Percentiles rank a stretch among this genome's conserved stretches.
Conservation (phyloP, 2,329 filamentous ascomycete genomes). For the Diaporthe australafricana region DNA sequence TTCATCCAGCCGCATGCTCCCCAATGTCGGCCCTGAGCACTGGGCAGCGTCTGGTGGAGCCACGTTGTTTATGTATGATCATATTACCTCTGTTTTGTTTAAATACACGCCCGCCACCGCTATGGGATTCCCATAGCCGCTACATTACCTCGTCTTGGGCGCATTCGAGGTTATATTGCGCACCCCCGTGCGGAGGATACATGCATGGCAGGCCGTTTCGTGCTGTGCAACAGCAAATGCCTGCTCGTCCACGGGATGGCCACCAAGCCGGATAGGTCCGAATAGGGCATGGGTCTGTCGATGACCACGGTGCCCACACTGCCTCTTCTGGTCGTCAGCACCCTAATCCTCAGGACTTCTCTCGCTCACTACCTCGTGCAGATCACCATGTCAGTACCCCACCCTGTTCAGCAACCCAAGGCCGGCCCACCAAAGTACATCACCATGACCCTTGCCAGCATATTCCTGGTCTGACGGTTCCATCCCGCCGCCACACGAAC, state of each 20-base stretch:
- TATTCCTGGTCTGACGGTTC: conserved; percentile 18
- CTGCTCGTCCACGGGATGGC: not conserved
- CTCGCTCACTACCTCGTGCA: conserved; percentile 26
- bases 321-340: conserved; percentile 13
- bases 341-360: conserved; percentile 11
- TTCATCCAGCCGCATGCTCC: conserved; percentile 36
- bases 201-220: conserved; percentile 19
- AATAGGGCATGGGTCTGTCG: not conserved
- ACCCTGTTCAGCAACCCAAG: conserved; percentile 1
- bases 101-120: conserved; percentile 34
- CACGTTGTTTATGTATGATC: conserved; percentile 49
- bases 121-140: not conserved
- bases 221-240: conserved; percentile 13
- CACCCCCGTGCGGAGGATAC: conserved; percentile 20
- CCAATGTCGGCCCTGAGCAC: conserved; percentile 33
- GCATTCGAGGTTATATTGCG: conserved; percentile 21
- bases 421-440: conserved; percentile 17
- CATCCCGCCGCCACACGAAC: conserved; percentile 35
- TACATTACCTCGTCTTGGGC: conserved; percentile 10
- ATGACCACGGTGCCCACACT: conserved; percentile 1
- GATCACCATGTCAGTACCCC: conserved; percentile 25
- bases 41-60: conserved; percentile 45
- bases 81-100: conserved; percentile 41
- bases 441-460: conserved; percentile 5
- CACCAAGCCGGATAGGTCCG: conserved; percentile 14